Conservation (phyloP, 768 basidiomycete species). For the Pleurotus sapidus region DNA sequence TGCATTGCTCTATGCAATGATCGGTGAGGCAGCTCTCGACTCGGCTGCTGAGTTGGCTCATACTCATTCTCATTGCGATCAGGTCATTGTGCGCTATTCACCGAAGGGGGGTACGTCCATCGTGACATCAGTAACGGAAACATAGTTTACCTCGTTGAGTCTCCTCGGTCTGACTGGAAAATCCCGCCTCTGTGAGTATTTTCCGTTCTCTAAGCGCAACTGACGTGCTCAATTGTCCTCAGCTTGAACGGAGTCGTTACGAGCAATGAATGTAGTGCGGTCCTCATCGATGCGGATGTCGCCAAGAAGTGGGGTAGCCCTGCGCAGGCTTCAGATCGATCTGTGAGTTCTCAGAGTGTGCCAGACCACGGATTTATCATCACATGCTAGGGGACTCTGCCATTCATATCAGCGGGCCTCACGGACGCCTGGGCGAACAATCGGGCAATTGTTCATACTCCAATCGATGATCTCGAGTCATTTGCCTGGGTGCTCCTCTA, state of each 20-base stretch:
- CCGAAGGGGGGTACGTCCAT: slow-evolving; percentile 4
- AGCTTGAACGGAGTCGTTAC: not conserved
- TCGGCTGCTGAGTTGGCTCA: not conserved
- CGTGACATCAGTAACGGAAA: slow-evolving; percentile 8
- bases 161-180: not conserved
- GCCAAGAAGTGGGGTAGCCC: slow-evolving; percentile 5
- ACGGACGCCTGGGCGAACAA: not conserved
- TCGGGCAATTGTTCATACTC: not conserved
- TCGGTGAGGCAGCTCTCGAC: not conserved
- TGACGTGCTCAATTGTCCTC: not conserved
- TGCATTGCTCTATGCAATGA: slow-evolving; percentile 1
- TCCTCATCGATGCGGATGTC: slow-evolving; percentile 9
- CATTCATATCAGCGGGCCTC: slow-evolving; percentile 5
- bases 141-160: not conserved
- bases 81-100: slow-evolving; percentile 7
- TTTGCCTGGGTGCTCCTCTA: slow-evolving; percentile 10
- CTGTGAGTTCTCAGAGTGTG: not conserved
- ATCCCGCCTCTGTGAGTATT: not conserved
- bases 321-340: not conserved
- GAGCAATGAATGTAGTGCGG: slow-evolving; percentile 2
- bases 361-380: not conserved
- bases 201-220: not conserved
- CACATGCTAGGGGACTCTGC: not conserved
- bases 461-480: slow-evolving; percentile 10
- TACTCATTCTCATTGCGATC: not conserved